phyloP scores from a whole-genome alignment of 2,329 filamentous ascomycete species.

The Ophiostoma australiae region DNA sequence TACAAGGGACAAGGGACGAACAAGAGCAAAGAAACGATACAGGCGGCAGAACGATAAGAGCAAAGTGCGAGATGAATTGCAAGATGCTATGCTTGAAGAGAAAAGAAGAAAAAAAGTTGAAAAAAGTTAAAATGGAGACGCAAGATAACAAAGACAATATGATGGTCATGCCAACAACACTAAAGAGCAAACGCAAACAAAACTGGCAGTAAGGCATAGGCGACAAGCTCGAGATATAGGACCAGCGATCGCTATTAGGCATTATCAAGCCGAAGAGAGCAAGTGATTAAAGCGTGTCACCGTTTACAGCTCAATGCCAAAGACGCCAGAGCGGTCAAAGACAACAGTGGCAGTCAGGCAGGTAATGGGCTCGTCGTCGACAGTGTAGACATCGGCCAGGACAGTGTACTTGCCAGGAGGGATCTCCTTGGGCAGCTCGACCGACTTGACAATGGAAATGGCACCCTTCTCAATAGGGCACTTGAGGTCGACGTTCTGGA shows the following conservation, averaged over 20 bases:
- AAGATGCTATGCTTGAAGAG: conserved; percentile 9
- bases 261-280: background rate
- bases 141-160: background rate
- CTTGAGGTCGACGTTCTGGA: conserved; percentile 78
- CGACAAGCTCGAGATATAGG: background rate
- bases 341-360: conserved; percentile 73
- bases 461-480: conserved; percentile 83
- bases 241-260: background rate
- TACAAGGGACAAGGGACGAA: background rate
- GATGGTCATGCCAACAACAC: background rate
- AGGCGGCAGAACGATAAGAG: conserved; percentile 1
- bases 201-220: background rate
- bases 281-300: background rate
- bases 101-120: background rate
- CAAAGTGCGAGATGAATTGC: background rate
- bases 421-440: conserved; percentile 80
- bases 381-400: conserved; percentile 74
- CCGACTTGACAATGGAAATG: conserved; percentile 68
- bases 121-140: background rate
- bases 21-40: background rate
- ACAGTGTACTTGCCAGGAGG: conserved; percentile 90
- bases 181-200: background rate
- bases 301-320: conserved; percentile 21
- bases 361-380: conserved; percentile 69
- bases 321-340: conserved; percentile 45